phyloP scores from a whole-genome alignment of 805 yeast species.

The Vanderwaltozyma verrucispora region DNA sequence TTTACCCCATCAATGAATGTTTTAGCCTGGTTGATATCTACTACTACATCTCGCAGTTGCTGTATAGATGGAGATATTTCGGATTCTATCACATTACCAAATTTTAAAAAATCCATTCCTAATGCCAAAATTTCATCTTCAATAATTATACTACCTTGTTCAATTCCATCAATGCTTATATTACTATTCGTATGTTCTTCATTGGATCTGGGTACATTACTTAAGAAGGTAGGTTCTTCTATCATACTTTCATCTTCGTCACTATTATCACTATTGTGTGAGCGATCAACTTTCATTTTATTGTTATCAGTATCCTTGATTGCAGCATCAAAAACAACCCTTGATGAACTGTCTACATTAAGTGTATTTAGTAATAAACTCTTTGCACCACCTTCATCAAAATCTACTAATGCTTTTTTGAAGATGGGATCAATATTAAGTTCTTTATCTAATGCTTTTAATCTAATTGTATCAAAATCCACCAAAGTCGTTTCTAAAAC shows the following conservation, averaged over 20 bases:
- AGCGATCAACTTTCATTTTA: too few relatives aligned
- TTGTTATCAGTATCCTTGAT: constrained; percentile 22
- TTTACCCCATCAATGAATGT: constrained; percentile 31
- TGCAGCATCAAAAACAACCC: constrained; percentile 58
- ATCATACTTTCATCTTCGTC: constrained; percentile 5
- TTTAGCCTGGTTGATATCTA: constrained; percentile 45
- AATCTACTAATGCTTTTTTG: constrained; percentile 63
- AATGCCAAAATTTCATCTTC: constrained; percentile 24
- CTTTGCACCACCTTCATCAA: constrained; percentile 78
- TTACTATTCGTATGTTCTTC: neutral
- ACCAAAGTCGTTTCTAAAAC: constrained; percentile 37
- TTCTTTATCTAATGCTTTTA: constrained; percentile 54
- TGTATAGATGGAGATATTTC: constrained; percentile 64
- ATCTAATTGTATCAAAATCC: constrained; percentile 38
- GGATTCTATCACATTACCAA: constrained; percentile 21
- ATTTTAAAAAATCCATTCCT: constrained; percentile 27
- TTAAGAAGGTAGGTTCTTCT: neutral
- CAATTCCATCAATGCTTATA: neutral
- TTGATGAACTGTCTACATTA: constrained; percentile 39
- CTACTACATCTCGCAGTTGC: constrained; percentile 48
- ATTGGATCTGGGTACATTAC: neutral
- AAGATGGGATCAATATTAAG: constrained; percentile 63
- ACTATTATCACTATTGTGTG: constrained; percentile 6
- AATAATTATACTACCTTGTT: neutral
- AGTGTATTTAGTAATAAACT: constrained; percentile 55